phyloP scores from a whole-genome alignment of 805 yeast genomes.

The Candida piceae region DNA sequence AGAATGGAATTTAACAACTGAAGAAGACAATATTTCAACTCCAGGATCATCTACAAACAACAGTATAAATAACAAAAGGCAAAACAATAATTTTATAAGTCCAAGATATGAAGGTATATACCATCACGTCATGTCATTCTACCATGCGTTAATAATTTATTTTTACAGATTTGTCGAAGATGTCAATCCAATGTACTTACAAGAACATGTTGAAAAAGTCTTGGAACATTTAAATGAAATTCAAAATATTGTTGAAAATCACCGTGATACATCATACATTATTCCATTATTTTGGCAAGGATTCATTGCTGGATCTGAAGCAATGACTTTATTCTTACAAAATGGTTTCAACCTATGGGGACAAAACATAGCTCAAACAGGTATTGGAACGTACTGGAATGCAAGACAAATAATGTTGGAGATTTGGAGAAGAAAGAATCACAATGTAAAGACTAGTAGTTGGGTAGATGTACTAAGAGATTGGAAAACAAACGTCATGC shows the following conservation, averaged over 20 bases:
- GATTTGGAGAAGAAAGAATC: constrained; percentile 72
- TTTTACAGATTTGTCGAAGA: constrained; percentile 60
- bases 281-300: constrained; percentile 88
- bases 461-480: constrained; percentile 80
- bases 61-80: constrained; percentile 3
- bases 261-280: constrained; percentile 48
- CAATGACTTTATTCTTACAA: constrained; percentile 53
- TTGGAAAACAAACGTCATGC: constrained; percentile 83
- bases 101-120: constrained; percentile 66
- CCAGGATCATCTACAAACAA: no score
- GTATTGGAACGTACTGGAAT: constrained; percentile 80
- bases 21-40: constrained; percentile 18
- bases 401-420: constrained; percentile 81
- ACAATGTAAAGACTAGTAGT: constrained; percentile 51
- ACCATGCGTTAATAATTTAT: constrained; percentile 66
- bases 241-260: constrained; percentile 45
- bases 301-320: constrained; percentile 81
- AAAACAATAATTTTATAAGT: constrained; percentile 40
- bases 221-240: constrained; percentile 60
- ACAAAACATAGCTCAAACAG: constrained; percentile 51
- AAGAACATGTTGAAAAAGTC: constrained; percentile 55
- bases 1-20: constrained; percentile 59
- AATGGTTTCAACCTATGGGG: constrained; percentile 71
- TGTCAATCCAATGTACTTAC: constrained; percentile 51
- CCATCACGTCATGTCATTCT: constrained; percentile 77